These are phyloP conservation scores for Fusarium sp. DNA, from an alignment of 2,329 filamentous ascomycete species.

Conservation along the genomic window DNA sequence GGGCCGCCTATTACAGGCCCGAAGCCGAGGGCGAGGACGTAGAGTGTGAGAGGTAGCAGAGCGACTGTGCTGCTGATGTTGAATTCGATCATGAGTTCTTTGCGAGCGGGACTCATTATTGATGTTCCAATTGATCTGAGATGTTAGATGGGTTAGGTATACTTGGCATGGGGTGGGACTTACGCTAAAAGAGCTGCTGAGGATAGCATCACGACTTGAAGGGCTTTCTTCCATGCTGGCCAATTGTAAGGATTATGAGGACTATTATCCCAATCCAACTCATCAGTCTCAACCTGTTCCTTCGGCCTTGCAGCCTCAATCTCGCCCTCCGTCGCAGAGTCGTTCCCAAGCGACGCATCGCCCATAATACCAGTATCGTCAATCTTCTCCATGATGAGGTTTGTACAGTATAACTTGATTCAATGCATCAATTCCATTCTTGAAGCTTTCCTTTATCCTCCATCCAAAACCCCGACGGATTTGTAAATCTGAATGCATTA, in stretches of 20 bases:
- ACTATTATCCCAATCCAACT: conserved; percentile 50
- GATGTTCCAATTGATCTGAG: conserved; percentile 24
- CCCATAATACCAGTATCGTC: neutral
- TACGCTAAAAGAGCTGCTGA: conserved; percentile 55
- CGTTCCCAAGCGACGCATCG: conserved; percentile 5
- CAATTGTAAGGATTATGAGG: conserved; percentile 63
- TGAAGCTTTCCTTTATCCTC: neutral
- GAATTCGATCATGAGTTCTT: conserved; percentile 62
- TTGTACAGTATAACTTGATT: neutral
- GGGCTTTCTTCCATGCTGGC: conserved; percentile 53
- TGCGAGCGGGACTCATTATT: conserved; percentile 32
- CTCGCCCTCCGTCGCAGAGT: conserved; percentile 36
- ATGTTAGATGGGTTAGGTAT: neutral
- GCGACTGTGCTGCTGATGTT: conserved; percentile 63
- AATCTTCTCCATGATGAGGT: conserved; percentile 13
- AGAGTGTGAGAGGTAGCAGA: conserved; percentile 68
- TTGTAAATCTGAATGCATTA: neutral
- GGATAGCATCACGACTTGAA: conserved; percentile 51
- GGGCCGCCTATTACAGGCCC: conserved; percentile 70
- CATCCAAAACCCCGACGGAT: neutral
- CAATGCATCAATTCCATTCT: neutral
- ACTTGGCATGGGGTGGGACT: conserved; percentile 14
- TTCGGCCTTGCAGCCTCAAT: conserved; percentile 42
- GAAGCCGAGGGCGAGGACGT: conserved; percentile 67
- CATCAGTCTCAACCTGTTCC: neutral